Evolutionary conservation across 139 green algal genomes (phyloP).

Genomic region (Chlorella sp.): DNA sequence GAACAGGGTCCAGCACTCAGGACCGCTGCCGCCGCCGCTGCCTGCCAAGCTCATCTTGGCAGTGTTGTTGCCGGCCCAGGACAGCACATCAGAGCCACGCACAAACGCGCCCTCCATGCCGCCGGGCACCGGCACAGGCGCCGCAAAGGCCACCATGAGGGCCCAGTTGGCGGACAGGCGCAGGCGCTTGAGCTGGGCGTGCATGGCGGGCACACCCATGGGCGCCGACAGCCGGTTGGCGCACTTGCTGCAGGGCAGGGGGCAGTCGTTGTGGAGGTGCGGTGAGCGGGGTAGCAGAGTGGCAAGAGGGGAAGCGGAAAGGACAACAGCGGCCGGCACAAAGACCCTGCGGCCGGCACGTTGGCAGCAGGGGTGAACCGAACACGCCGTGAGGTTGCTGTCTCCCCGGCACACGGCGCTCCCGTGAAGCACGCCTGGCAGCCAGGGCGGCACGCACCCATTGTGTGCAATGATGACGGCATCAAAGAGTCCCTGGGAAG

Average conservation of each 20-base stretch:
- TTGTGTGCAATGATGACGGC: conserved; percentile 82
- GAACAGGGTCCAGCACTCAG: conserved; percentile 86
- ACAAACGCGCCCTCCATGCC: conserved; percentile 73
- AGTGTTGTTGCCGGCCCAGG: conserved; percentile 83
- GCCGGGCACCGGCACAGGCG: conserved; percentile 44
- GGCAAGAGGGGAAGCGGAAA: neutral
- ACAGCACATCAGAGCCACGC: conserved; percentile 51
- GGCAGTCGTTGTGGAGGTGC: neutral
- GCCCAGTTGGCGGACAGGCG: conserved; percentile 74
- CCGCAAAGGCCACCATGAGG: conserved; percentile 76
- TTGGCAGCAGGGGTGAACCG: neutral
- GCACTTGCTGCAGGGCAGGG: conserved; percentile 39
- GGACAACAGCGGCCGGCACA: neutral
- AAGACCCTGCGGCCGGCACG: neutral
- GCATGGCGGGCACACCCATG: conserved; percentile 56
- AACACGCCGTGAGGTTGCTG: neutral
- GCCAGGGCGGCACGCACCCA: conserved; percentile 11
- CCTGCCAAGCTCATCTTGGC: conserved; percentile 63
- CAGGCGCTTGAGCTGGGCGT: conserved; percentile 67
- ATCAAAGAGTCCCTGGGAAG: neutral
- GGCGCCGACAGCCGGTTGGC: conserved; percentile 65
- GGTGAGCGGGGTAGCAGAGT: neutral
- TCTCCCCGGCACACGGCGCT: neutral
- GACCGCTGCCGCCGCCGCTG: neutral
- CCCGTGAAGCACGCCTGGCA: neutral